phyloP scores from a whole-genome alignment of 139 green algal genomes.

The Microglena sp. region DNA sequence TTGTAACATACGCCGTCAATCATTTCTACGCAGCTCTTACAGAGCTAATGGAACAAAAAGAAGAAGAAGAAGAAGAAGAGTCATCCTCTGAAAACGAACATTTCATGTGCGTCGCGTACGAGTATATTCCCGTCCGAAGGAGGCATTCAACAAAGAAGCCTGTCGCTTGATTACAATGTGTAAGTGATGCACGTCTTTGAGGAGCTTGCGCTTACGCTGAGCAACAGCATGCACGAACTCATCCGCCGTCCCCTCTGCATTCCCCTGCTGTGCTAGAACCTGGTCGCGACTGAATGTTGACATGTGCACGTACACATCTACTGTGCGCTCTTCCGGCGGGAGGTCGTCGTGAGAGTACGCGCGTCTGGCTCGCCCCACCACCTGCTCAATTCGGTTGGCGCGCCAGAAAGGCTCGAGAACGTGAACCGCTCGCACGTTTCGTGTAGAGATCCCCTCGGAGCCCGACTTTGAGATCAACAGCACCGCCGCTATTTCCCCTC shows the following conservation, averaged over 20 bases:
- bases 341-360: slow-evolving; percentile 6
- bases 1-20: too few relatives aligned
- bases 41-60: too few relatives aligned
- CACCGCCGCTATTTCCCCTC: not conserved
- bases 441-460: slow-evolving; percentile 10
- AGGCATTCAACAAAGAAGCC: too few relatives aligned
- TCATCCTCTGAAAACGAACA: too few relatives aligned
- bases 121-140: too few relatives aligned
- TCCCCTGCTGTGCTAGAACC: too few relatives aligned
- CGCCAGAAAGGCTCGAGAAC: slow-evolving; percentile 17
- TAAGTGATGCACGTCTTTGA: too few relatives aligned
- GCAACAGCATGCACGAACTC: slow-evolving; percentile 4
- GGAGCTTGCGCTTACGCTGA: slow-evolving; percentile 6
- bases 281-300: not conserved
- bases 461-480: slow-evolving; percentile 9
- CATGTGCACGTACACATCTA: slow-evolving; percentile 7
- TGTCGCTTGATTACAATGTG: too few relatives aligned
- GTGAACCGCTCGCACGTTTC: slow-evolving; percentile 15
- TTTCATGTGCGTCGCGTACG: too few relatives aligned
- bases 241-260: too few relatives aligned
- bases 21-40: too few relatives aligned
- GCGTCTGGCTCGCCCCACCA: slow-evolving; percentile 10
- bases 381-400: slow-evolving; percentile 11
- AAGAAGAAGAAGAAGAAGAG: too few relatives aligned
- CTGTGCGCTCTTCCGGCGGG: slow-evolving; percentile 1